phyloP scores from a whole-genome alignment of 768 basidiomycete genomes.

The Hydnomerulius pinastri region DNA sequence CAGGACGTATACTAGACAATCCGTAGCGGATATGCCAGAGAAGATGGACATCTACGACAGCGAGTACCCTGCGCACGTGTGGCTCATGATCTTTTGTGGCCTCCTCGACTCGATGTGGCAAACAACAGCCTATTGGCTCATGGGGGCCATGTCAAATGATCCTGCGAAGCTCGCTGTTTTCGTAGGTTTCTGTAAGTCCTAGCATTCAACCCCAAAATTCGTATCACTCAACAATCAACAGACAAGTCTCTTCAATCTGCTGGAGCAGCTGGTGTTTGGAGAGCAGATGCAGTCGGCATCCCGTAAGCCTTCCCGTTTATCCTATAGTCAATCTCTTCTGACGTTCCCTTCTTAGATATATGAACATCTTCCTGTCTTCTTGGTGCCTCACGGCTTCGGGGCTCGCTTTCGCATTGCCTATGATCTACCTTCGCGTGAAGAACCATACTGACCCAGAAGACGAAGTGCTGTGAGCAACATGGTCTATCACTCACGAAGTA shows the following conservation, averaged over 20 bases:
- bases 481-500: not conserved
- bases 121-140: constrained; percentile 79
- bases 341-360: constrained; percentile 43
- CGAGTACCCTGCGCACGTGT: constrained; percentile 56
- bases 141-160: constrained; percentile 87
- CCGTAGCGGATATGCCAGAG: constrained; percentile 33
- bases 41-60: constrained; percentile 62
- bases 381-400: constrained; percentile 71
- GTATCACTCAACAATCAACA: constrained; percentile 19
- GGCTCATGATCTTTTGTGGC: constrained; percentile 72
- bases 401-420: constrained; percentile 66
- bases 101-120: constrained; percentile 86
- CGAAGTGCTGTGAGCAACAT: constrained; percentile 47
- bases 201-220: not conserved
- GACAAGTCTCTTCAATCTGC: constrained; percentile 79
- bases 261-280: constrained; percentile 73
- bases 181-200: constrained; percentile 73
- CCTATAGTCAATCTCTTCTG: too few species aligned
- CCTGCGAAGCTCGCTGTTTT: constrained; percentile 79
- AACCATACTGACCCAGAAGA: constrained; percentile 55
- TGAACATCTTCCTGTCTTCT: constrained; percentile 75
- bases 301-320: constrained; percentile 59
- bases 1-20: constrained; percentile 62
- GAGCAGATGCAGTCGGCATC: constrained; percentile 59
- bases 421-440: constrained; percentile 71